Percentiles rank a stretch among this genome's conserved stretches.
These are phyloP conservation scores for Aureobasidium mangrovei DNA, from an alignment of 2,329 filamentous ascomycete genomes.

Conservation along the genomic window DNA sequence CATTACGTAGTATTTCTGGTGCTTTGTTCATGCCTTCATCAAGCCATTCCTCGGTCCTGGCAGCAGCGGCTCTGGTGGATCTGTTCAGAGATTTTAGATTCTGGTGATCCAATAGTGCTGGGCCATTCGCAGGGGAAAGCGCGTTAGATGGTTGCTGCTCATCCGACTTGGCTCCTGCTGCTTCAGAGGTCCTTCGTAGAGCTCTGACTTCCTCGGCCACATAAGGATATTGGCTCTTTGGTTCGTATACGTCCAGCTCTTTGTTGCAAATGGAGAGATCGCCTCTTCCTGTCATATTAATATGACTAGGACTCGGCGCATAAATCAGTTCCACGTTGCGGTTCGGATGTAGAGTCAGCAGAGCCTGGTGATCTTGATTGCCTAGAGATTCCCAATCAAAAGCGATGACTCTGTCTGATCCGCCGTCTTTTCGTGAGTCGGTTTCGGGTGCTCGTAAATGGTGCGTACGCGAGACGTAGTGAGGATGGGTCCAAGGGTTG, in stretches of 20 bases:
- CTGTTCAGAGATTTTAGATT: conserved; percentile 8
- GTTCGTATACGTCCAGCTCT: conserved; percentile 9
- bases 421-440: conserved; percentile 37
- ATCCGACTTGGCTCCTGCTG: neutral
- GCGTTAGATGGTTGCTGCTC: neutral
- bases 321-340: conserved; percentile 43
- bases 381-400: conserved; percentile 52
- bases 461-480: conserved; percentile 38
- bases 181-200: conserved; percentile 1
- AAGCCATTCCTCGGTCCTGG: conserved; percentile 12
- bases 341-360: conserved; percentile 45
- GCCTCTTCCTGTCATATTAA: conserved; percentile 36
- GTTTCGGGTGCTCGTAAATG: conserved; percentile 38
- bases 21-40: neutral
- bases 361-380: conserved; percentile 39
- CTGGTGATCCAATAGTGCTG: conserved; percentile 3
- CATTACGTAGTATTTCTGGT: conserved; percentile 2
- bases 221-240: neutral
- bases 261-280: conserved; percentile 27
- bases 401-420: conserved; percentile 40
- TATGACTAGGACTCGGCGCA: conserved; percentile 35
- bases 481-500: conserved; percentile 33
- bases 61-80: neutral
- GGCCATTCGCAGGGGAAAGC: neutral
- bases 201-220: conserved; percentile 14